Conservation (phyloP, 2,329 filamentous ascomycete genomes). For the Claviceps sp. region DNA sequence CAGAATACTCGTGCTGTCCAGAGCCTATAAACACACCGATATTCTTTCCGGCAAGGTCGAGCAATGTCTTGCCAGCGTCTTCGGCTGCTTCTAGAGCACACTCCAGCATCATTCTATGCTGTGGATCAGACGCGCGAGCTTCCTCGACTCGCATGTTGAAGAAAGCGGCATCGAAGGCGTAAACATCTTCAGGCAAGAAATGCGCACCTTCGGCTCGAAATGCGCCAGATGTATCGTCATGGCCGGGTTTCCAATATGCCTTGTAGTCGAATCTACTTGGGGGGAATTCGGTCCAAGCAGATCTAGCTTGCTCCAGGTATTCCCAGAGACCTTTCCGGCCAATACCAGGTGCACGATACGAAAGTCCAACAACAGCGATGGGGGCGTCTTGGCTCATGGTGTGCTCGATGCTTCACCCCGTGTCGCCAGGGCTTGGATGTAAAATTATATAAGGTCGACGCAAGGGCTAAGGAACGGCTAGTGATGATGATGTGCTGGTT, state of each 20-base stretch:
- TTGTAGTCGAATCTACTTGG: slow-evolving; percentile 14
- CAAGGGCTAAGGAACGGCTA: too few relatives aligned
- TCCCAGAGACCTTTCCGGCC: slow-evolving; percentile 24
- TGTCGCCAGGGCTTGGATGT: too few relatives aligned
- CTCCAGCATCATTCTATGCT: slow-evolving; percentile 33
- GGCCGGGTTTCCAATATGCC: slow-evolving; percentile 16
- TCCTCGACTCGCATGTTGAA: slow-evolving; percentile 30
- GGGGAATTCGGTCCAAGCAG: slow-evolving; percentile 19
- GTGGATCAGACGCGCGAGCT: slow-evolving; percentile 29
- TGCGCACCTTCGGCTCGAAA: slow-evolving; percentile 11
- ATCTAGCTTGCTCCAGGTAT: slow-evolving; percentile 17
- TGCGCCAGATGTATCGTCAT: slow-evolving; percentile 17
- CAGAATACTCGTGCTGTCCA: slow-evolving; percentile 1
- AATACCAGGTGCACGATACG: slow-evolving; percentile 24
- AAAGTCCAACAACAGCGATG: slow-evolving; percentile 24
- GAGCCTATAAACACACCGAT: slow-evolving; percentile 25
- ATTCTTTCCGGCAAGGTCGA: slow-evolving; percentile 27
- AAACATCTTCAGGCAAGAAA: slow-evolving; percentile 27
- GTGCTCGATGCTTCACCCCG: too few relatives aligned
- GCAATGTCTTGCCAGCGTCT: slow-evolving; percentile 31
- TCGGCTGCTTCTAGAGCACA: slow-evolving; percentile 35
- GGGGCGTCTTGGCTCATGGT: not conserved
- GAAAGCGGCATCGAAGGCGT: slow-evolving; percentile 31
- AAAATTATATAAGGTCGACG: too few relatives aligned
- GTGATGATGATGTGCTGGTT: too few relatives aligned